Conservation (phyloP, 2,329 filamentous ascomycete species). For the Spiromastix sp. region DNA sequence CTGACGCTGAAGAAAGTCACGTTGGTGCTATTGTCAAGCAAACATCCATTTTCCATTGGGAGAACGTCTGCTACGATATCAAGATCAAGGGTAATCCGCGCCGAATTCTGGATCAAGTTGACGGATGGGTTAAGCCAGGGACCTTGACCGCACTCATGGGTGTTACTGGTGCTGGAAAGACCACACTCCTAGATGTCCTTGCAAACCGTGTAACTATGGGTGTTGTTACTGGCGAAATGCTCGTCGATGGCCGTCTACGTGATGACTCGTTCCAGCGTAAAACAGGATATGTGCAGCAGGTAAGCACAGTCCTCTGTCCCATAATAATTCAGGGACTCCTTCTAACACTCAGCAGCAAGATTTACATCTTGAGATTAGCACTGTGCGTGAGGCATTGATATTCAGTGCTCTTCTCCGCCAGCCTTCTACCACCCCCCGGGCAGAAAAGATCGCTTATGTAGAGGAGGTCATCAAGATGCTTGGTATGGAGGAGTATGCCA, state of each 20-base stretch:
- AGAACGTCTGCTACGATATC: conserved; percentile 72
- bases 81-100: conserved; percentile 67
- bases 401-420: conserved; percentile 84
- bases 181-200: conserved; percentile 76
- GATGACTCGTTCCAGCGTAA: conserved; percentile 72
- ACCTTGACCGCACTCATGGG: conserved; percentile 84
- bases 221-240: conserved; percentile 76
- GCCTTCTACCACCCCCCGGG: conserved; percentile 56
- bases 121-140: conserved; percentile 90
- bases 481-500: conserved; percentile 83
- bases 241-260: conserved; percentile 64
- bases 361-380: conserved; percentile 73
- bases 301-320: too few relatives aligned
- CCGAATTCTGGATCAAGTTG: conserved; percentile 71
- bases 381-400: conserved; percentile 76
- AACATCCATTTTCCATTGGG: conserved; percentile 70
- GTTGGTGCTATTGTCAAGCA: conserved; percentile 15
- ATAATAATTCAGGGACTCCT: too few relatives aligned
- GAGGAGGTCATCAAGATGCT: conserved; percentile 85
- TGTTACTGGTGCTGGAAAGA: conserved; percentile 88
- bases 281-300: conserved; percentile 57
- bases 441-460: conserved; percentile 79
- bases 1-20: conserved; percentile 25
- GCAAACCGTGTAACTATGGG: conserved; percentile 82
- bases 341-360: conserved; percentile 77